Evolutionary conservation across 2,329 filamentous ascomycete species (phyloP).

Genomic region (Diaporthe amygdali): DNA sequence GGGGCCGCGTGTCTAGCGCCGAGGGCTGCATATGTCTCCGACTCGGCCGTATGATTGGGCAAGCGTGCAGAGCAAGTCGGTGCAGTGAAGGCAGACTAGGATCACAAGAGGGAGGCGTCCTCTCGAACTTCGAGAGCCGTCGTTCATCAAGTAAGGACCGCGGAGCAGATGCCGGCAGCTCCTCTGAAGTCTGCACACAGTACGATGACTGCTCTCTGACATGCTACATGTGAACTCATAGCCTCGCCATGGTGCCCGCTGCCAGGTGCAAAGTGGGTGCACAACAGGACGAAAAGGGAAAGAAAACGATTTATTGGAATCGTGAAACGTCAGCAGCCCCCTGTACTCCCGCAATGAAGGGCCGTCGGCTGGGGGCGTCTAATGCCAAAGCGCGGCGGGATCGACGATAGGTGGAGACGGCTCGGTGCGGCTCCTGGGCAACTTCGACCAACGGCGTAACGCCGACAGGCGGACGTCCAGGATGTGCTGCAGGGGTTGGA

Average conservation of each 20-base stretch:
- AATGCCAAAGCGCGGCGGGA: conserved; percentile 9
- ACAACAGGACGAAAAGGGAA: neutral
- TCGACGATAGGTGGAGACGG: conserved; percentile 20
- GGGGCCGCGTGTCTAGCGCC: neutral
- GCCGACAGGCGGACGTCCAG: conserved; percentile 3
- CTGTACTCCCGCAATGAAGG: conserved; percentile 19
- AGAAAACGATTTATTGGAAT: conserved; percentile 7
- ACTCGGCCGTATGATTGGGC: neutral
- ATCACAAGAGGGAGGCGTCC: neutral
- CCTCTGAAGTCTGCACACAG: neutral
- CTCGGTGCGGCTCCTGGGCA: neutral
- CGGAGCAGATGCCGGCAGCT: neutral
- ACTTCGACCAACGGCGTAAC: conserved; percentile 19
- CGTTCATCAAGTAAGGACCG: neutral
- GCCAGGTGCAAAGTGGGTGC: neutral
- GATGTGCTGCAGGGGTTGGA: conserved; percentile 18
- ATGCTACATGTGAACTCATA: neutral
- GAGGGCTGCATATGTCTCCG: neutral
- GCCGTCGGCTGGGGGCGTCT: conserved; percentile 18
- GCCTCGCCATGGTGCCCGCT: neutral
- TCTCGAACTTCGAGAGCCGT: neutral
- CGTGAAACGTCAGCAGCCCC: conserved; percentile 19
- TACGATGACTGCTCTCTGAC: neutral
- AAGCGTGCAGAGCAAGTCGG: neutral
- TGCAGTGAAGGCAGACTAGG: neutral